phyloP scores from a whole-genome alignment of 805 yeast species.

The Kodamaea nitidulidarum region DNA sequence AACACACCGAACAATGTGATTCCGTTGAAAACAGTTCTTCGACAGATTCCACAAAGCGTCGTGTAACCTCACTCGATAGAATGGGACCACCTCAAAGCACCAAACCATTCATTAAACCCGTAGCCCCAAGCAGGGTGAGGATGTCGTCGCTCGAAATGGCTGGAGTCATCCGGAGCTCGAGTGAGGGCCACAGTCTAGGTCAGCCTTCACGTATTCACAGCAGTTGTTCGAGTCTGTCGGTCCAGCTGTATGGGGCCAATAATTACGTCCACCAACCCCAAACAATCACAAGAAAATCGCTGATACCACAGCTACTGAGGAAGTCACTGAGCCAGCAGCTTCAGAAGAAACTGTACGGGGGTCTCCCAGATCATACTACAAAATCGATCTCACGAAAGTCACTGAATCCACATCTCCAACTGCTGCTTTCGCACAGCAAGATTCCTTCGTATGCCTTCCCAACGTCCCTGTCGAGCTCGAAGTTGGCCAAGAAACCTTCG shows the following conservation, averaged over 20 bases:
- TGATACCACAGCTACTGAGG: conserved; percentile 12
- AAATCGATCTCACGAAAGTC: not conserved
- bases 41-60: not conserved
- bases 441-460: conserved; percentile 6
- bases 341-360: conserved; percentile 1
- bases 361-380: not conserved
- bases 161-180: conserved; percentile 18
- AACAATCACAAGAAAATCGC: conserved; percentile 10
- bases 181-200: not conserved
- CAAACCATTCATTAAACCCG: conserved; percentile 21
- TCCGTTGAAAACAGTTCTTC: too few relatives aligned
- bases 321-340: conserved; percentile 6
- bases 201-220: not conserved
- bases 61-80: conserved; percentile 2
- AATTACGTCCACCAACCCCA: conserved; percentile 1
- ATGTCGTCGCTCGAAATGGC: conserved; percentile 33
- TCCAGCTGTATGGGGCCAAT: not conserved
- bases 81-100: conserved; percentile 1
- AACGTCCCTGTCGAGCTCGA: conserved; percentile 6
- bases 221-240: not conserved
- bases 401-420: conserved; percentile 11
- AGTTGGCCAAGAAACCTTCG: conserved; percentile 1
- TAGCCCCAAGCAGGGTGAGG: conserved; percentile 24
- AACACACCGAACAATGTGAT: not conserved
- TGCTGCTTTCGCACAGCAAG: conserved; percentile 13